phyloP scores from a whole-genome alignment of 2,329 filamentous ascomycete species.

The Fusarium buharicum region DNA sequence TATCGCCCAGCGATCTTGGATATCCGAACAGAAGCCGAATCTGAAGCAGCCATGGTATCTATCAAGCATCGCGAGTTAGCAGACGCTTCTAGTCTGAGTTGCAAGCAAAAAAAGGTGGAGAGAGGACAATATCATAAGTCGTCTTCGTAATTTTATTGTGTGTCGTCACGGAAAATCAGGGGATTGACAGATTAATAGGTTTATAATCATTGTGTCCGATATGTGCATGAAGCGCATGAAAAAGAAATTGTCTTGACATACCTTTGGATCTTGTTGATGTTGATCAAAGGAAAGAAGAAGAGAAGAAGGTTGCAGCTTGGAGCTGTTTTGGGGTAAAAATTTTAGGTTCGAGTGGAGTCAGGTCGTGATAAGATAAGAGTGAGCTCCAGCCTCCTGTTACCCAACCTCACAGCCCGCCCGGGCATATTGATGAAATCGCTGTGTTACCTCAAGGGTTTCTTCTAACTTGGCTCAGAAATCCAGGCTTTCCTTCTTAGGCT shows the following conservation, averaged over 20 bases:
- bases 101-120: constrained; percentile 15
- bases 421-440: too few relatives aligned
- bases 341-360: constrained; percentile 38
- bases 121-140: constrained; percentile 53
- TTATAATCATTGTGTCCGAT: constrained; percentile 59
- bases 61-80: constrained; percentile 34
- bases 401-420: neutral
- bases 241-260: constrained; percentile 32
- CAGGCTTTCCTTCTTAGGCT: constrained; percentile 71
- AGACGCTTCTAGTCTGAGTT: constrained; percentile 10
- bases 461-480: constrained; percentile 69
- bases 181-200: constrained; percentile 69
- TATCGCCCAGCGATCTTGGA: constrained; percentile 83
- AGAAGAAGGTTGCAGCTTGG: constrained; percentile 24
- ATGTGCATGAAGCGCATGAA: constrained; percentile 13
- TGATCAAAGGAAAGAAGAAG: constrained; percentile 36
- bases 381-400: constrained; percentile 3
- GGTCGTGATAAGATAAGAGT: constrained; percentile 25
- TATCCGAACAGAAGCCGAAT: constrained; percentile 72
- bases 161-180: constrained; percentile 62
- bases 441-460: neutral
- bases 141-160: constrained; percentile 57
- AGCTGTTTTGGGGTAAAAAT: constrained; percentile 37
- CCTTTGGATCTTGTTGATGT: constrained; percentile 30
- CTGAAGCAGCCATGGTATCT: constrained; percentile 40